Percentiles rank a stretch among this genome's conserved stretches.
Evolutionary conservation across 2,329 filamentous ascomycete species (phyloP).

Genomic region (Xylaria polymorpha): DNA sequence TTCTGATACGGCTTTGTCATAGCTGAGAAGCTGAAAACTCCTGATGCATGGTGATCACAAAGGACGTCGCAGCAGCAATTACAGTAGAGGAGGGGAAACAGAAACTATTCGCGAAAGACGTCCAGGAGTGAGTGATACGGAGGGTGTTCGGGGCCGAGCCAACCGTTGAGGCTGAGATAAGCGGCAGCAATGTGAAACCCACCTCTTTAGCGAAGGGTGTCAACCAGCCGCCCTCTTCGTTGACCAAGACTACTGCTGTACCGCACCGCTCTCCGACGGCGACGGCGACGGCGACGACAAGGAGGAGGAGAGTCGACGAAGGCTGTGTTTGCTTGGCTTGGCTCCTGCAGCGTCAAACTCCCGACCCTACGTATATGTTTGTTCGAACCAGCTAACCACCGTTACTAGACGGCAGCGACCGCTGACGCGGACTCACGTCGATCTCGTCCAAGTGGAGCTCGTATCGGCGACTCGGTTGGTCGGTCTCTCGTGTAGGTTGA

Average conservation of each 20-base stretch:
- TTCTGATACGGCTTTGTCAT: slow-evolving; percentile 32
- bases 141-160: slow-evolving; percentile 31
- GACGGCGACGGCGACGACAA: neutral
- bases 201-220: slow-evolving; percentile 18
- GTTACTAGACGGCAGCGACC: slow-evolving; percentile 1
- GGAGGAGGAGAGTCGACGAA: slow-evolving; percentile 1
- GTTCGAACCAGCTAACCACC: neutral
- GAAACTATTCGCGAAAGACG: neutral
- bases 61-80: slow-evolving; percentile 6
- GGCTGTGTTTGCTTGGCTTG: slow-evolving; percentile 16
- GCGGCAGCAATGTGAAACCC: slow-evolving; percentile 32
- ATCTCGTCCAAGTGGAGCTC: slow-evolving; percentile 28
- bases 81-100: slow-evolving; percentile 3
- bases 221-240: slow-evolving; percentile 9
- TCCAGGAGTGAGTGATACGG: neutral
- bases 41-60: slow-evolving; percentile 22
- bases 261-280: slow-evolving; percentile 21
- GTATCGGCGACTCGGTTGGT: slow-evolving; percentile 22
- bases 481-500: slow-evolving; percentile 2
- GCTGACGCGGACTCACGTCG: slow-evolving; percentile 27
- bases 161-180: slow-evolving; percentile 38
- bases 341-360: neutral
- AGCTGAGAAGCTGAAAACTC: slow-evolving; percentile 32
- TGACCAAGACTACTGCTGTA: slow-evolving; percentile 1
- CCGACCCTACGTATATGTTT: neutral